Percentiles rank a stretch among this genome's conserved stretches.
Conservation (phyloP, 306 rosid genomes). For the Pachyrhizus erosus region DNA sequence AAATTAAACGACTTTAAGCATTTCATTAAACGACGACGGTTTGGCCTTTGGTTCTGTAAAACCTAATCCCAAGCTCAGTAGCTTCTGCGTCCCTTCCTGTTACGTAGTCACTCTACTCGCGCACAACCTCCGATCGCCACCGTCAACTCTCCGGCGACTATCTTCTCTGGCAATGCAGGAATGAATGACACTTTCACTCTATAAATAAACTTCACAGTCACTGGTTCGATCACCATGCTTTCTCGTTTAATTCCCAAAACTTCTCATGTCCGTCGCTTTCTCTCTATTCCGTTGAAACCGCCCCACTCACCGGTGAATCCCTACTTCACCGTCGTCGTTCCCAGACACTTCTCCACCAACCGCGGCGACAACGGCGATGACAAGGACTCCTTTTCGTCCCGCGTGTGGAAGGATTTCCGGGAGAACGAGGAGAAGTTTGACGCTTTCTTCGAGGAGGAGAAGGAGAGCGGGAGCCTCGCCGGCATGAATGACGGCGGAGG, state of each 20-base stretch:
- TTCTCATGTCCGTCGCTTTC: slow-evolving; percentile 61
- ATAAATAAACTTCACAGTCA: background rate
- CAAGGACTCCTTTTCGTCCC: slow-evolving; percentile 41
- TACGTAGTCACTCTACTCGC: background rate
- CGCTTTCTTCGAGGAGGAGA: slow-evolving; percentile 45
- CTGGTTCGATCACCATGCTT: slow-evolving; percentile 61
- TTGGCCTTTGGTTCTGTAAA: background rate
- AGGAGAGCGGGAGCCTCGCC: slow-evolving; percentile 39
- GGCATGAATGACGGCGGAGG: slow-evolving; percentile 27
- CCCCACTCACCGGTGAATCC: slow-evolving; percentile 36
- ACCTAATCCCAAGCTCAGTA: slow-evolving; percentile 7
- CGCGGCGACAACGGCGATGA: slow-evolving; percentile 31
- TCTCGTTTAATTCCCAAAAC: slow-evolving; percentile 83
- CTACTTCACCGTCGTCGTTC: slow-evolving; percentile 26
- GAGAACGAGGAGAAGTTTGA: slow-evolving; percentile 59
- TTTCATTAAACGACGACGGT: background rate
- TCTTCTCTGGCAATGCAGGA: background rate
- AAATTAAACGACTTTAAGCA: background rate
- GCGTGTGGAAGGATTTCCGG: slow-evolving; percentile 54
- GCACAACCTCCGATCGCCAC: slow-evolving; percentile 18
- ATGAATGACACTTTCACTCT: slow-evolving; percentile 30
- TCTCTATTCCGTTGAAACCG: slow-evolving; percentile 39
- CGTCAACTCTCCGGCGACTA: slow-evolving; percentile 22
- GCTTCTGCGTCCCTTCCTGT: background rate
- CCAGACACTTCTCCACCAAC: slow-evolving; percentile 60